phyloP scores from a whole-genome alignment of 2,329 filamentous ascomycete genomes.

The Colletotrichum chlorophyti region DNA sequence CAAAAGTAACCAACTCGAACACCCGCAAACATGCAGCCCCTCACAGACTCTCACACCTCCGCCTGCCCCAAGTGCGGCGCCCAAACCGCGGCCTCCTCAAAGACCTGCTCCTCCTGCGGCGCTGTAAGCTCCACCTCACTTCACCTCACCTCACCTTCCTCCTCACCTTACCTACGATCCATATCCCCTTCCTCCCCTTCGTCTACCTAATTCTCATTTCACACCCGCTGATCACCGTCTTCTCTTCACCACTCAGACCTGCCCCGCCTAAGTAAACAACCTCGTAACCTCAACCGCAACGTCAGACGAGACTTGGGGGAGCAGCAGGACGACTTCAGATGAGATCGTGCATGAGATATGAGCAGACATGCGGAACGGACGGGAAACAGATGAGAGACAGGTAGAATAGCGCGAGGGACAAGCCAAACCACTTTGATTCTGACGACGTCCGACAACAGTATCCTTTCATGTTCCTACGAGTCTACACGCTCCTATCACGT shows the following conservation, averaged over 20 bases:
- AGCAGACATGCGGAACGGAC: too few relatives aligned
- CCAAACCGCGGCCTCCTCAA: slow-evolving; percentile 49
- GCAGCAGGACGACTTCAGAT: background rate
- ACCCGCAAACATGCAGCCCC: slow-evolving; percentile 31
- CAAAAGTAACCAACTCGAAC: background rate
- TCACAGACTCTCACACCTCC: slow-evolving; percentile 44
- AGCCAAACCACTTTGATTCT: too few relatives aligned
- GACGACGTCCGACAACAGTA: too few relatives aligned
- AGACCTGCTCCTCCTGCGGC: slow-evolving; percentile 63
- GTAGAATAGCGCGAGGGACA: slow-evolving; percentile 1
- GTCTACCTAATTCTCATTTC: background rate
- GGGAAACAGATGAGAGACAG: too few relatives aligned
- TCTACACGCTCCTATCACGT: too few relatives aligned
- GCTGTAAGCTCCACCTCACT: slow-evolving; percentile 52
- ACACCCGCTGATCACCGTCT: background rate
- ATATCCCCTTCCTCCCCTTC: background rate
- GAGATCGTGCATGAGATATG: too few relatives aligned
- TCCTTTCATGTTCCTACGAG: too few relatives aligned
- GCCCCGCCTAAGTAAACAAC: slow-evolving; percentile 38
- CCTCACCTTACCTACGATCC: background rate
- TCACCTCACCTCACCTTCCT: background rate
- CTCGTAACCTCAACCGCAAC: background rate
- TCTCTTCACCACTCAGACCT: slow-evolving; percentile 33
- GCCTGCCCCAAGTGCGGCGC: slow-evolving; percentile 65
- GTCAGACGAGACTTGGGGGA: background rate